A percentile compares a stretch with the other conserved stretches of the same genome.
These are phyloP conservation scores for Salmacisia buchloeana DNA, from an alignment of 1,284 basidiomycete species.

Conservation along the genomic window DNA sequence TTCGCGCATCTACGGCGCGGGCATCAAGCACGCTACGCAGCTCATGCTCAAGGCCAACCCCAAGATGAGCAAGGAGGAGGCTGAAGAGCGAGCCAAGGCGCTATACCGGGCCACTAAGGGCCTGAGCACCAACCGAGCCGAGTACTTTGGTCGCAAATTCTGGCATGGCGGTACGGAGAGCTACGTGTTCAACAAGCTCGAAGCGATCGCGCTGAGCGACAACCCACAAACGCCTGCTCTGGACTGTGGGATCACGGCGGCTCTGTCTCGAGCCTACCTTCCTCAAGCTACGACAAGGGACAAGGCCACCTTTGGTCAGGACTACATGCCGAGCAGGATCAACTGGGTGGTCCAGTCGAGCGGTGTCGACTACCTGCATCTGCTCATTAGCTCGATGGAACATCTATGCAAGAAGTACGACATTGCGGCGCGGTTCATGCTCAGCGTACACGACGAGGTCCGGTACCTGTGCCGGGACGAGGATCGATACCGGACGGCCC, in stretches of 20 bases:
- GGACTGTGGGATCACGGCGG: constrained; percentile 87
- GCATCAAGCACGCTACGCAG: constrained; percentile 86
- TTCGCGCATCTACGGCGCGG: constrained; percentile 95
- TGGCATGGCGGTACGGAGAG: constrained; percentile 98
- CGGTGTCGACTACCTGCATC: constrained; percentile 94
- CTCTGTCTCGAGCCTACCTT: constrained; percentile 81
- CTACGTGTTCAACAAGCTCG: constrained; percentile 98
- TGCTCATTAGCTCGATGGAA: constrained; percentile 92
- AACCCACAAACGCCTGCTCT: constrained; percentile 85
- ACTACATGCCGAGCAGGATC: constrained; percentile 92
- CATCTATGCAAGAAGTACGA: constrained; percentile 74
- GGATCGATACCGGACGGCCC: constrained; percentile 77
- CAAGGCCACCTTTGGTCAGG: constrained; percentile 61
- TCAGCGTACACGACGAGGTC: constrained; percentile 95
- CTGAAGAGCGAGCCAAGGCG: constrained; percentile 73
- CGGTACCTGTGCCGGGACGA: constrained; percentile 84
- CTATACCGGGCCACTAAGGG: constrained; percentile 93
- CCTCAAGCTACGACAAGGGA: constrained; percentile 53
- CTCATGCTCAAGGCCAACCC: constrained; percentile 82
- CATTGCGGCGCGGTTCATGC: constrained; percentile 86
- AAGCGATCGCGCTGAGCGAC: constrained; percentile 84
- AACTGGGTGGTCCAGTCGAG: constrained; percentile 99
- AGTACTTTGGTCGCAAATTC: constrained; percentile 61
- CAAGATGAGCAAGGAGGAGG: constrained; percentile 70
- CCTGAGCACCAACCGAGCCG: constrained; percentile 46